A percentile compares a stretch with the other conserved stretches of the same genome.
phyloP scores from a whole-genome alignment of 331 rosid genomes.

The Rhamnella rubrinervis region DNA sequence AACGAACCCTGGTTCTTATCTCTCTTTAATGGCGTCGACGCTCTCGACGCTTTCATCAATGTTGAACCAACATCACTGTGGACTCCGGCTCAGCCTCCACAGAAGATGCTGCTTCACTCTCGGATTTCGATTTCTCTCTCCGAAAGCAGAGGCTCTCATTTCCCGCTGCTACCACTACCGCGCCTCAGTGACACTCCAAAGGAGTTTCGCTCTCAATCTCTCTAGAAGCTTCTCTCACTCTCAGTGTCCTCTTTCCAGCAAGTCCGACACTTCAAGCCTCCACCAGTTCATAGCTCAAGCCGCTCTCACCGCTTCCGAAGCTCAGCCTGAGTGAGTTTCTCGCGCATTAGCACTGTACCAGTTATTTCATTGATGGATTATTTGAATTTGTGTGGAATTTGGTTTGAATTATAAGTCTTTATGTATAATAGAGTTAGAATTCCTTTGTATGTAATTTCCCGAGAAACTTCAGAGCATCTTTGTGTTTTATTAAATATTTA shows the following conservation, averaged over 20 bases:
- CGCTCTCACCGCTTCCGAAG: constrained; percentile 52
- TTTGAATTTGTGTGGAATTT: neutral
- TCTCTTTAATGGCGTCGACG: constrained; percentile 46
- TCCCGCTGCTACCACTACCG: constrained; percentile 24
- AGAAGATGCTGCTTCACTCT: constrained; percentile 40
- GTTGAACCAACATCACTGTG: constrained; percentile 50
- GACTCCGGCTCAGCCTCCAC: constrained; percentile 46
- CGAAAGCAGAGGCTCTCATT: constrained; percentile 19
- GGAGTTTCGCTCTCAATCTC: constrained; percentile 17
- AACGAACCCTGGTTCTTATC: neutral
- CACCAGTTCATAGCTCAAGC: constrained; percentile 51
- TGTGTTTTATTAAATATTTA: no score
- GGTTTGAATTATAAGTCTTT: neutral
- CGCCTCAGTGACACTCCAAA: constrained; percentile 18
- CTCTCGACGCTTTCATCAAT: constrained; percentile 56
- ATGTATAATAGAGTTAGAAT: neutral
- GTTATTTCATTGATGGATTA: neutral
- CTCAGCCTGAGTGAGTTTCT: constrained; percentile 49
- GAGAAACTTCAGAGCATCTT: no score
- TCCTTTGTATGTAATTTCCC: no score
- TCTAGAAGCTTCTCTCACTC: constrained; percentile 46
- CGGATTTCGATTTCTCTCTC: constrained; percentile 33
- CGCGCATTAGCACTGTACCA: neutral
- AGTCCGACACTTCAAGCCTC: constrained; percentile 39
- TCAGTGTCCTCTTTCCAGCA: constrained; percentile 17